These are phyloP conservation scores for Colletotrichum sp. DNA, from an alignment of 2,329 filamentous ascomycete species.

Conservation along the genomic window DNA sequence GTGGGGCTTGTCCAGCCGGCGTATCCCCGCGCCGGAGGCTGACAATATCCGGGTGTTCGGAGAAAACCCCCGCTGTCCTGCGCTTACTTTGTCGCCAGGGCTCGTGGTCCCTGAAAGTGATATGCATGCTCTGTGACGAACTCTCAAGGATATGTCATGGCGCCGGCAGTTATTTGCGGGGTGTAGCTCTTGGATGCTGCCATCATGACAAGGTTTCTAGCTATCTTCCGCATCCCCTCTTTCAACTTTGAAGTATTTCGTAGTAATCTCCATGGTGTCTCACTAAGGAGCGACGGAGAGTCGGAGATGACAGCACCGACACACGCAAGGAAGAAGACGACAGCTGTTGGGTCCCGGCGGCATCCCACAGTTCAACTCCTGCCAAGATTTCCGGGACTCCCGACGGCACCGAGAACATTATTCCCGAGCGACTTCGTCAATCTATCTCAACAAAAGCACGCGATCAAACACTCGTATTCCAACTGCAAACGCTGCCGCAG, in stretches of 20 bases:
- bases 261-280: neutral
- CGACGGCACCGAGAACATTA: neutral
- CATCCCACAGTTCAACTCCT: neutral
- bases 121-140: neutral
- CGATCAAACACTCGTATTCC: neutral
- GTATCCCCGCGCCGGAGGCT: neutral
- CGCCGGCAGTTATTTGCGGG: neutral
- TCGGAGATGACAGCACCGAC: neutral
- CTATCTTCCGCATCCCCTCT: neutral
- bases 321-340: neutral
- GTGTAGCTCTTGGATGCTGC: neutral
- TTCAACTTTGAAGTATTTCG: neutral
- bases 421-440: neutral
- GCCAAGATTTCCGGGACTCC: neutral
- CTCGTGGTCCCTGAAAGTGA: neutral
- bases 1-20: neutral
- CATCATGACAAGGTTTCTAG: neutral
- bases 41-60: neutral
- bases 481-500: neutral
- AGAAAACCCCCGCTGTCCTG: neutral
- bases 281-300: neutral
- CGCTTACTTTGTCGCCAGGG: neutral
- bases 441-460: neutral
- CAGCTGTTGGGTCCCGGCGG: neutral
- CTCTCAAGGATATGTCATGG: neutral